A percentile compares a stretch with the other conserved stretches of the same genome.
phyloP scores from a whole-genome alignment of 1,139 yeast species.

The Taphrina sp. region DNA sequence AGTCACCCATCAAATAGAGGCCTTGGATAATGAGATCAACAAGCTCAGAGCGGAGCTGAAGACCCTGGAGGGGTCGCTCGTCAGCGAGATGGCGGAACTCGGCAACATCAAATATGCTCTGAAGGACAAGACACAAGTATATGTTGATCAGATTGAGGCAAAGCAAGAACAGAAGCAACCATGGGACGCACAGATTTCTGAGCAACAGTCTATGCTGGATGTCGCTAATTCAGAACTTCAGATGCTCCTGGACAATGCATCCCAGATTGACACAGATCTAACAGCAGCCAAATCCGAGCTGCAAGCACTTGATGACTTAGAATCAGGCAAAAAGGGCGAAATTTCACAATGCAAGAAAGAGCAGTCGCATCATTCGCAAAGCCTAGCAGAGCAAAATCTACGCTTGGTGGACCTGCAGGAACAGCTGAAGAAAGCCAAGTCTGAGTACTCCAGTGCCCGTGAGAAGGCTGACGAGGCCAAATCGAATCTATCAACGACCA shows the following conservation, averaged over 20 bases:
- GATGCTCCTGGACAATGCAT: conserved; percentile 55
- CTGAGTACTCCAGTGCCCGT: conserved; percentile 55
- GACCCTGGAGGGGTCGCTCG: conserved; percentile 51
- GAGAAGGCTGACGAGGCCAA: conserved; percentile 67
- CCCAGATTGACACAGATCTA: conserved; percentile 48
- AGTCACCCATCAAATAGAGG: conserved; percentile 52
- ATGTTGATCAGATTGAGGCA: conserved; percentile 61
- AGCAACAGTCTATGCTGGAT: conserved; percentile 64
- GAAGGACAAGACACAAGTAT: conserved; percentile 68
- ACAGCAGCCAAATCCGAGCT: conserved; percentile 50
- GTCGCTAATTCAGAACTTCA: conserved; percentile 65
- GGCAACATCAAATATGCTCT: conserved; percentile 64
- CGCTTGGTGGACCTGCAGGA: conserved; percentile 47
- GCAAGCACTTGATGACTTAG: conserved; percentile 54
- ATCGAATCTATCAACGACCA: conserved; percentile 55
- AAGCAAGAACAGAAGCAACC: conserved; percentile 74
- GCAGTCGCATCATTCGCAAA: not conserved
- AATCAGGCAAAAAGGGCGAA: conserved; percentile 59
- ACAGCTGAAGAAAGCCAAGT: conserved; percentile 55
- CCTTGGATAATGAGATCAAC: conserved; percentile 50
- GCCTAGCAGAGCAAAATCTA: conserved; percentile 3
- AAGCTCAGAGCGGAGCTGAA: conserved; percentile 45
- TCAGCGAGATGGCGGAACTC: conserved; percentile 55
- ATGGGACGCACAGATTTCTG: conserved; percentile 69
- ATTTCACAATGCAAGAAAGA: not conserved